Conservation (phyloP, 192 early-diverging fungal species). For the Rhizophagus clarus region DNA sequence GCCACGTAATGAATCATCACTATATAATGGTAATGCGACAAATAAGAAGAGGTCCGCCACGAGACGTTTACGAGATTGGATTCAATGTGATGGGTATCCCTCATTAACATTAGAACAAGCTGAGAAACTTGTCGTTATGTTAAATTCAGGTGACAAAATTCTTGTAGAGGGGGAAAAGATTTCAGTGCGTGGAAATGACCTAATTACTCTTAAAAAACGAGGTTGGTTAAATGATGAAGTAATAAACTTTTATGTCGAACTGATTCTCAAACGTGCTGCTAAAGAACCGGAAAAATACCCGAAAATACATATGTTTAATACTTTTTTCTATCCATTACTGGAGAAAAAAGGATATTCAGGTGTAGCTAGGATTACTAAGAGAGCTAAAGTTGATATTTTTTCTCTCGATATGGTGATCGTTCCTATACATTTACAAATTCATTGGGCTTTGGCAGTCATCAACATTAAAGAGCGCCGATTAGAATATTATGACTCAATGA, state of each 20-base stretch:
- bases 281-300: constrained; percentile 48
- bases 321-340: constrained; percentile 85
- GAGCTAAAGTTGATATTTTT: constrained; percentile 67
- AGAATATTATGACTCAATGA: constrained; percentile 84
- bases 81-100: neutral
- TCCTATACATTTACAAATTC: constrained; percentile 79
- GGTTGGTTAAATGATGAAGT: constrained; percentile 96
- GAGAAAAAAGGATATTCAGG: constrained; percentile 66
- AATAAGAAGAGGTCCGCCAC: neutral
- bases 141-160: neutral
- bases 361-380: constrained; percentile 84
- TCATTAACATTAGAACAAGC: neutral
- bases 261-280: constrained; percentile 71
- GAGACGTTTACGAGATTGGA: neutral
- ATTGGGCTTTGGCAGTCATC: constrained; percentile 74
- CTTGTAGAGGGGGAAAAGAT: constrained; percentile 61
- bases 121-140: neutral
- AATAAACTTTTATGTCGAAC: constrained; percentile 90
- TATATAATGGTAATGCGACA: neutral
- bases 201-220: constrained; percentile 70
- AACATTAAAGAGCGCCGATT: constrained; percentile 64
- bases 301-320: constrained; percentile 85
- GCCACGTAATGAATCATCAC: neutral
- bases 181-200: constrained; percentile 60
- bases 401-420: constrained; percentile 75